Evolutionary conservation across 495 filamentous ascomycete genomes (phyloP).

Genomic region (Parathielavia hyrcaniae): DNA sequence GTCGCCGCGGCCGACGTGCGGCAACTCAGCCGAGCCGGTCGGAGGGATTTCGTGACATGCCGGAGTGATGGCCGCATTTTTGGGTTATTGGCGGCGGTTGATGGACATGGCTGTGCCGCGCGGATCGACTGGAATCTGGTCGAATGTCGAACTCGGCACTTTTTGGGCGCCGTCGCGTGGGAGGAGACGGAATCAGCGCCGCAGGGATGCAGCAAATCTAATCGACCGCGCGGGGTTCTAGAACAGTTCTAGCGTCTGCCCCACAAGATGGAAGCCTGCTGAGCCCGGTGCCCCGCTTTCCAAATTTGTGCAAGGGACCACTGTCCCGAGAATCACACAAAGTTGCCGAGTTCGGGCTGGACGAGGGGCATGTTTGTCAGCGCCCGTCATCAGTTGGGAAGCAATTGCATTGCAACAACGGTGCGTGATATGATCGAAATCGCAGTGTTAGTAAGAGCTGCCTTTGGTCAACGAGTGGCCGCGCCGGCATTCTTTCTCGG

Average conservation of each 20-base stretch:
- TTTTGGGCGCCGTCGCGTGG: not conserved
- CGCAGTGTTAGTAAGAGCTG: not conserved
- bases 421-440: not conserved
- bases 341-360: not conserved
- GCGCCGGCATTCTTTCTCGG: not conserved
- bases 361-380: conserved; percentile 25
- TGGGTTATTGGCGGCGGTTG: not conserved
- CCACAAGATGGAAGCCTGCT: too few species aligned
- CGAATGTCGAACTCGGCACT: not conserved
- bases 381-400: conserved; percentile 21
- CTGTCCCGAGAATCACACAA: not conserved
- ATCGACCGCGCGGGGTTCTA: conserved; percentile 20
- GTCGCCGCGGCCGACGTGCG: not conserved
- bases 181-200: not conserved
- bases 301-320: not conserved
- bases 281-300: not conserved
- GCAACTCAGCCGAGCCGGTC: not conserved
- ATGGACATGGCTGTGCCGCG: conserved; percentile 5
- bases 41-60: conserved; percentile 6
- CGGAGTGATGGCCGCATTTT: conserved; percentile 24
- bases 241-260: conserved; percentile 27
- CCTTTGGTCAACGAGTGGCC: not conserved
- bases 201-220: conserved; percentile 7
- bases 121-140: conserved; percentile 4
- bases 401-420: not conserved